These are phyloP conservation scores for Suillus alpinus DNA, from an alignment of 768 basidiomycete genomes.

Conservation along the genomic window DNA sequence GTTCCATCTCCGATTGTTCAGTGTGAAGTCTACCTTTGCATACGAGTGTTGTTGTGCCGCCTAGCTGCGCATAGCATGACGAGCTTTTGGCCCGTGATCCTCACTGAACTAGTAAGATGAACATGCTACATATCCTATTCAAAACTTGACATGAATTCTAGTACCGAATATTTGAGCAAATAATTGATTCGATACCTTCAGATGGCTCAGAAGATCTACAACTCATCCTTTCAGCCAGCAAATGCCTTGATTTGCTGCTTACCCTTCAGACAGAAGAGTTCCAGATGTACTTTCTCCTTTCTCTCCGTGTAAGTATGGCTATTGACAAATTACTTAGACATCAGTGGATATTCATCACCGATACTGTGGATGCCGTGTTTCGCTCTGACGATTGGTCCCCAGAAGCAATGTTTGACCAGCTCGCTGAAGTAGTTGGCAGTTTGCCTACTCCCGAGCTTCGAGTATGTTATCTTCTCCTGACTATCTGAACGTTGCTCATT, in stretches of 20 bases:
- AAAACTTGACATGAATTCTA: conserved; percentile 27
- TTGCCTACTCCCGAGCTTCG: conserved; percentile 48
- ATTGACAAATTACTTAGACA: conserved; percentile 48
- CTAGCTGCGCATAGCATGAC: conserved; percentile 88
- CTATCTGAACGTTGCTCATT: not conserved
- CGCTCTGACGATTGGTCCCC: conserved; percentile 81
- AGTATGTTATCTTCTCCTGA: conserved; percentile 12
- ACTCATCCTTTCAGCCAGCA: conserved; percentile 84
- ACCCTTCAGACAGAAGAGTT: conserved; percentile 96
- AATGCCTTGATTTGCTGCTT: conserved; percentile 90
- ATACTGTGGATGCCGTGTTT: conserved; percentile 94
- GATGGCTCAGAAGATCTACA: conserved; percentile 86
- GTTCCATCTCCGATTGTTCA: conserved; percentile 81
- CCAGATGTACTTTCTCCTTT: conserved; percentile 66
- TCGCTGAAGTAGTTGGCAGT: conserved; percentile 78
- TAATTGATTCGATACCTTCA: conserved; percentile 63
- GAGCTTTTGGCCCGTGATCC: conserved; percentile 94
- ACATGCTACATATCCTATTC: not conserved
- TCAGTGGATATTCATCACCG: conserved; percentile 98
- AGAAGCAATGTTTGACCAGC: conserved; percentile 86
- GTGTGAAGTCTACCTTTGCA: conserved; percentile 92
- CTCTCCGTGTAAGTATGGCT: not conserved
- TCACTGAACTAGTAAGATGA: conserved; percentile 79
- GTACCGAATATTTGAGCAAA: conserved; percentile 89
- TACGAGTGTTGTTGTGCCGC: conserved; percentile 87